Percentiles rank a stretch among this genome's conserved stretches.
Conservation (phyloP, 306 rosid genomes). For the Lathyrus aphaca region DNA sequence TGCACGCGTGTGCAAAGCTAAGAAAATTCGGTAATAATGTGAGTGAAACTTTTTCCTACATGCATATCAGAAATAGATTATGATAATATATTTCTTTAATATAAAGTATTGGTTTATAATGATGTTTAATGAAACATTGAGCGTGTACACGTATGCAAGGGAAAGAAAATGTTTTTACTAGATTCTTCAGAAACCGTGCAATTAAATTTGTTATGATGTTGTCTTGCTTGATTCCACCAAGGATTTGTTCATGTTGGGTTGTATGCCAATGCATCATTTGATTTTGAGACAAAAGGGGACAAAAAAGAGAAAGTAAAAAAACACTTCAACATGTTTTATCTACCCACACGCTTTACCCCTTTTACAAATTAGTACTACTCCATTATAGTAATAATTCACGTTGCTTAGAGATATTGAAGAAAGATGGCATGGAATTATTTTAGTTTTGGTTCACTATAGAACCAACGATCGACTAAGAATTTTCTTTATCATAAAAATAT, state of each 20-base stretch:
- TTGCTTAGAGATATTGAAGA: no score
- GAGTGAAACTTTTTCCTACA: not conserved
- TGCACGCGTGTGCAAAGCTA: not conserved
- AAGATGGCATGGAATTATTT: no score
- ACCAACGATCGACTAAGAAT: no score
- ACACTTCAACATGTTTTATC: not conserved
- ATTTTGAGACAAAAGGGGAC: not conserved
- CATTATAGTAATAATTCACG: no score
- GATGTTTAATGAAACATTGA: not conserved
- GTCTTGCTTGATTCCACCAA: conserved; percentile 9
- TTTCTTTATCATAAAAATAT: no score
- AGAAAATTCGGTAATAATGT: not conserved
- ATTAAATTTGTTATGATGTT: not conserved
- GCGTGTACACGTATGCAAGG: conserved; percentile 25
- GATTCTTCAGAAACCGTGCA: conserved; percentile 20
- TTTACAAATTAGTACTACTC: no score
- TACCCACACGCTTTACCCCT: not conserved
- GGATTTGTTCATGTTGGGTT: not conserved
- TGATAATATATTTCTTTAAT: not conserved
- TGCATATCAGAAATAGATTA: not conserved
- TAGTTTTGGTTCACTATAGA: no score
- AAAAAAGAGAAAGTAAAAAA: conserved; percentile 1
- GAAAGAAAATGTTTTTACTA: not conserved
- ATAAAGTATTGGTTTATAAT: no score
- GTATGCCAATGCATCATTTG: not conserved